Evolutionary conservation across 352 stramenopile genomes (phyloP).

Genomic region (Phytopythium kandeliae): DNA sequence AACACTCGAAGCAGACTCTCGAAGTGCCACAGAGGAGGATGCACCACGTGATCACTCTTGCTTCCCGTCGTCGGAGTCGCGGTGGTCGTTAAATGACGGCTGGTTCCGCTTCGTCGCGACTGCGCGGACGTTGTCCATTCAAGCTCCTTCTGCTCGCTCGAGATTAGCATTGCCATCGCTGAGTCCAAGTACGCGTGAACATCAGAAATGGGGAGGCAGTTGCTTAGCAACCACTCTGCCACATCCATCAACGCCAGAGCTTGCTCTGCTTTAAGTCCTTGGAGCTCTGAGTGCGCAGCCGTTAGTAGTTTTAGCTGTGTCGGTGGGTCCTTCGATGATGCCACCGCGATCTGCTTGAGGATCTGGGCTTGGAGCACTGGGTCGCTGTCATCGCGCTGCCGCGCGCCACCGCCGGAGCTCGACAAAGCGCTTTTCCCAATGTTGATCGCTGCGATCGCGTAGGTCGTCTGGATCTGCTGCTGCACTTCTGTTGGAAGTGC

Average conservation of each 20-base stretch:
- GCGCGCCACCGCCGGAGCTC: constrained; percentile 14
- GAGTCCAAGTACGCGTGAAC: constrained; percentile 48
- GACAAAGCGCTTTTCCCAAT: constrained; percentile 29
- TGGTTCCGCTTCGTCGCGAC: not conserved
- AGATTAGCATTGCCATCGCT: constrained; percentile 35
- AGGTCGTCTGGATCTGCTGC: constrained; percentile 47
- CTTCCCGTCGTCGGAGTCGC: constrained; percentile 1
- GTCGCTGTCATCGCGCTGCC: constrained; percentile 31
- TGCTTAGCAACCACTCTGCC: constrained; percentile 81
- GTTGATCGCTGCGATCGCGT: constrained; percentile 54
- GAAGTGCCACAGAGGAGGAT: constrained; percentile 37
- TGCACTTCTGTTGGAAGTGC: constrained; percentile 16
- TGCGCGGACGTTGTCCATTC: constrained; percentile 1
- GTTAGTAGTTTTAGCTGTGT: constrained; percentile 53
- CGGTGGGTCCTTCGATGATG: constrained; percentile 46
- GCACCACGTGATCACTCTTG: not conserved
- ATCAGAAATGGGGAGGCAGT: constrained; percentile 53
- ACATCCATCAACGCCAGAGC: constrained; percentile 69
- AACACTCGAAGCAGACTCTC: constrained; percentile 60
- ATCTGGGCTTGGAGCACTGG: constrained; percentile 55
- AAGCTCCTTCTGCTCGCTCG: constrained; percentile 20
- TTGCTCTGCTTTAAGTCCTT: constrained; percentile 55
- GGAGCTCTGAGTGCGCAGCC: constrained; percentile 51
- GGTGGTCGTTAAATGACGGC: not conserved
- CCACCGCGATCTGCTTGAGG: constrained; percentile 57